Evolutionary conservation across 2,329 filamentous ascomycete genomes (phyloP).

Genomic region (Fusarium pseudocircinatum): DNA sequence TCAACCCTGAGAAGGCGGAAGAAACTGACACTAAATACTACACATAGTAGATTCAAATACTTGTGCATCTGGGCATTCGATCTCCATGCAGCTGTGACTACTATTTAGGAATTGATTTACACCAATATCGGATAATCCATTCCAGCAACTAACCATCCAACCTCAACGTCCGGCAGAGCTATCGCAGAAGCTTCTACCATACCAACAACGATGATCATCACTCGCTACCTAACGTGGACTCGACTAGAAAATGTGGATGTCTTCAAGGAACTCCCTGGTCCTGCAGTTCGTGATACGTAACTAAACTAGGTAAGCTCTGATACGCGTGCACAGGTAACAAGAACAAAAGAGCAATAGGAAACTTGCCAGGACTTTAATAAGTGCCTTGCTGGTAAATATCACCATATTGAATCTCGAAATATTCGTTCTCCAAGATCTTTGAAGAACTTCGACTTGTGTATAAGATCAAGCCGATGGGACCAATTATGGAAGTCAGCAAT

Average conservation of each 20-base stretch:
- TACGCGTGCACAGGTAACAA: background rate
- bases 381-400: background rate
- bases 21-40: background rate
- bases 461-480: background rate
- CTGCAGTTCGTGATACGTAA: background rate
- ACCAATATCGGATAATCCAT: slow-evolving; percentile 7
- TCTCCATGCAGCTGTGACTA: background rate
- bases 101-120: slow-evolving; percentile 3
- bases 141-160: background rate
- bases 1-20: background rate
- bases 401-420: background rate
- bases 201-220: background rate
- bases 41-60: too few relatives aligned
- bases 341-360: background rate
- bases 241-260: background rate
- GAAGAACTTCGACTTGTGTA: background rate
- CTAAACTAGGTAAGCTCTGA: background rate
- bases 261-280: slow-evolving; percentile 13
- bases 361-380: background rate
- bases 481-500: background rate
- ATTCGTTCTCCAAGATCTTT: background rate
- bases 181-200: background rate
- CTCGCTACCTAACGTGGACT: background rate
- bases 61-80: background rate
- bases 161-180: slow-evolving; percentile 5